Percentiles rank a stretch among this genome's conserved stretches.
These are phyloP conservation scores for Suhomyces pyralidae DNA, from an alignment of 805 yeast species.

Conservation along the genomic window DNA sequence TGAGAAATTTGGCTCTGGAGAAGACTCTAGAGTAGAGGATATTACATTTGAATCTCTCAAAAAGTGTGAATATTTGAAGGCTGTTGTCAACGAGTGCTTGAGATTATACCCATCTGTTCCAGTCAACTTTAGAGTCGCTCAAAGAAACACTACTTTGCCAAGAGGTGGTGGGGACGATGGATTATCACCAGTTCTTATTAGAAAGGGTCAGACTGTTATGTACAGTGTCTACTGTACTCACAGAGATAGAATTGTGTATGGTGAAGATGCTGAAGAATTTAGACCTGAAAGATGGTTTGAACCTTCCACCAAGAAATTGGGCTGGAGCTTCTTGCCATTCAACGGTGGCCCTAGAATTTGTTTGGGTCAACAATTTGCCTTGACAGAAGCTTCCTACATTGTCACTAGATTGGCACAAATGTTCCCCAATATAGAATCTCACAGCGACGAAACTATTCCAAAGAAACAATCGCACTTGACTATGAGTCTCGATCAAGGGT, in stretches of 20 bases:
- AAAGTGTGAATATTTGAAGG: conserved; percentile 45
- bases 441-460: conserved; percentile 9
- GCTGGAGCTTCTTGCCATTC: conserved; percentile 37
- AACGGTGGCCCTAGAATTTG: conserved; percentile 40
- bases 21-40: conserved; percentile 31
- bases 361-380: conserved; percentile 40
- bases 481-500: conserved; percentile 23
- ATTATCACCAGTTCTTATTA: conserved; percentile 19
- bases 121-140: conserved; percentile 44
- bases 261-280: conserved; percentile 32
- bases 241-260: conserved; percentile 21
- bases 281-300: conserved; percentile 40
- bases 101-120: conserved; percentile 55
- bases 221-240: conserved; percentile 22
- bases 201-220: conserved; percentile 20
- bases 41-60: conserved; percentile 49
- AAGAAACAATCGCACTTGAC: conserved; percentile 29
- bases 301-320: conserved; percentile 22
- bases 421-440: conserved; percentile 23
- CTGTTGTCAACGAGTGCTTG: conserved; percentile 46
- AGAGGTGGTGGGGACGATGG: conserved; percentile 45
- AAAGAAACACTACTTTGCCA: conserved; percentile 47
- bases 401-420: conserved; percentile 27
- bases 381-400: conserved; percentile 35
- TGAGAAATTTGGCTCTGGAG: conserved; percentile 31